These are phyloP conservation scores for Peterozyma xylosa DNA, from an alignment of 805 yeast species.

Conservation along the genomic window DNA sequence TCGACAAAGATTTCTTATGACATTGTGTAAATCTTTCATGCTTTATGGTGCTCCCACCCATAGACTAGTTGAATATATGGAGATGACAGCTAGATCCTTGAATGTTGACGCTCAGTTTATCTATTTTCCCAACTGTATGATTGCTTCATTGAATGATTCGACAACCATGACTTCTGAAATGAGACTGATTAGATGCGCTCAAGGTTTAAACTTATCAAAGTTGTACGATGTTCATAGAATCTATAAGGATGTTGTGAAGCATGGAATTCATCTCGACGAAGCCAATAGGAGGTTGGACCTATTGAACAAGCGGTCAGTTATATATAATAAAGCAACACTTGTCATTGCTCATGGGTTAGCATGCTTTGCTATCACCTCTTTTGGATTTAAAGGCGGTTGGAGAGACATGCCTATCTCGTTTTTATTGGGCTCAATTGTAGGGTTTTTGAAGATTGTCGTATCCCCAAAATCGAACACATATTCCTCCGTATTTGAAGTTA, in stretches of 20 bases:
- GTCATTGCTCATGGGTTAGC: slow-evolving; percentile 68
- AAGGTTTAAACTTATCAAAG: slow-evolving; percentile 68
- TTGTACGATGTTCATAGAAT: slow-evolving; percentile 65
- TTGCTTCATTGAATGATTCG: slow-evolving; percentile 78
- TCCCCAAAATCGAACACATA: slow-evolving; percentile 71
- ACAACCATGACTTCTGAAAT: slow-evolving; percentile 85
- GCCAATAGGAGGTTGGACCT: slow-evolving; percentile 60
- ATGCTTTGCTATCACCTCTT: slow-evolving; percentile 64
- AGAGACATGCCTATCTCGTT: slow-evolving; percentile 66
- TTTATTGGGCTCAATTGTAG: slow-evolving; percentile 68
- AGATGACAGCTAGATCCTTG: slow-evolving; percentile 73
- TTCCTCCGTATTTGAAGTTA: slow-evolving; percentile 75
- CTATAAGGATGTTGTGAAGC: slow-evolving; percentile 76
- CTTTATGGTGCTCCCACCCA: slow-evolving; percentile 86
- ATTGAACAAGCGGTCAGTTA: slow-evolving; percentile 42
- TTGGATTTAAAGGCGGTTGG: slow-evolving; percentile 77
- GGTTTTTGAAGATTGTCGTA: slow-evolving; percentile 61
- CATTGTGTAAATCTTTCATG: slow-evolving; percentile 77
- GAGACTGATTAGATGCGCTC: slow-evolving; percentile 67
- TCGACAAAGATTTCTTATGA: slow-evolving; percentile 66
- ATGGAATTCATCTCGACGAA: slow-evolving; percentile 68
- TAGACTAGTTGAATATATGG: slow-evolving; percentile 76
- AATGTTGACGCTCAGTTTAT: slow-evolving; percentile 82
- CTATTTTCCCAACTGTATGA: slow-evolving; percentile 84
- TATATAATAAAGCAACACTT: slow-evolving; percentile 61